These are phyloP conservation scores for Tolypocladium pustulatum DNA, from an alignment of 2,329 filamentous ascomycete species.

Conservation along the genomic window DNA sequence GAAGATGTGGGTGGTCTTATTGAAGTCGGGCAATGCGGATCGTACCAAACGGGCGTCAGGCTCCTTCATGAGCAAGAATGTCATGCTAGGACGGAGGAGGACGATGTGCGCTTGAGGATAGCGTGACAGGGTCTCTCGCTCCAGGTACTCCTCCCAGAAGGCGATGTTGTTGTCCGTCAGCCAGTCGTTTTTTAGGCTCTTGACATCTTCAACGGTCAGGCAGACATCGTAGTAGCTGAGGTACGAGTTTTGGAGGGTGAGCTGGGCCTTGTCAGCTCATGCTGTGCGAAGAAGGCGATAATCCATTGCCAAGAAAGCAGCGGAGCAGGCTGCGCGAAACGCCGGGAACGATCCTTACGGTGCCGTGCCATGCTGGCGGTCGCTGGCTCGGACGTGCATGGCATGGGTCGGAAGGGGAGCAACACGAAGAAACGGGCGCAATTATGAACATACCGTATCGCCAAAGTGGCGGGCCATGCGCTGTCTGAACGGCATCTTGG, in stretches of 20 bases:
- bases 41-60: slow-evolving; percentile 43
- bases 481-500: slow-evolving; percentile 27
- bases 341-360: background rate
- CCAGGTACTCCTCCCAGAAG: slow-evolving; percentile 97
- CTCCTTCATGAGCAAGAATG: slow-evolving; percentile 78
- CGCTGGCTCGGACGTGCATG: background rate
- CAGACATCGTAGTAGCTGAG: slow-evolving; percentile 31
- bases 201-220: slow-evolving; percentile 78
- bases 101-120: slow-evolving; percentile 80
- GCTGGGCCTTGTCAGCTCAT: slow-evolving; percentile 30
- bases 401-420: background rate
- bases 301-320: background rate
- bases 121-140: slow-evolving; percentile 72
- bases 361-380: background rate
- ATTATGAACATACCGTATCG: slow-evolving; percentile 29
- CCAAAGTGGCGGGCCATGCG: slow-evolving; percentile 36
- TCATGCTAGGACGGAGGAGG: slow-evolving; percentile 86
- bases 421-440: background rate
- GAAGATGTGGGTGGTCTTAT: slow-evolving; percentile 79
- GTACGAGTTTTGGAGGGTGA: slow-evolving; percentile 26
- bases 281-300: background rate
- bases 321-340: background rate
- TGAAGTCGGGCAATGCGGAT: slow-evolving; percentile 71
- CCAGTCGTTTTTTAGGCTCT: slow-evolving; percentile 86
- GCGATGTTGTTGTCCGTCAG: slow-evolving; percentile 94